Evolutionary conservation across 2,329 filamentous ascomycete genomes (phyloP).

Genomic region (Neophaeococcomyces aloes): DNA sequence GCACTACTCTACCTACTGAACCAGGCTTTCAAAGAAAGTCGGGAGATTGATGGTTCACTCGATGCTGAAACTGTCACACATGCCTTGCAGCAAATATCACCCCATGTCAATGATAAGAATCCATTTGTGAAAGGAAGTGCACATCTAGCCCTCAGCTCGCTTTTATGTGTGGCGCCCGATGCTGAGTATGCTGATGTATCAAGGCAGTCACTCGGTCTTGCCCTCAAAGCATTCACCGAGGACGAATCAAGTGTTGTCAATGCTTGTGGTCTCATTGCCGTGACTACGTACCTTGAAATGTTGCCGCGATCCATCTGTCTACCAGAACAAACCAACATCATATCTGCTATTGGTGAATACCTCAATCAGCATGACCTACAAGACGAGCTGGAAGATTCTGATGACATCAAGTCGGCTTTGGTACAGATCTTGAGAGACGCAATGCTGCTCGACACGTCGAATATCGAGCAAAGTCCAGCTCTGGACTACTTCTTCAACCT

Average conservation of each 20-base stretch:
- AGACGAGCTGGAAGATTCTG: constrained; percentile 68
- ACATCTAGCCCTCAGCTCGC: constrained; percentile 70
- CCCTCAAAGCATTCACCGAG: constrained; percentile 61
- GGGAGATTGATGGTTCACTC: constrained; percentile 65
- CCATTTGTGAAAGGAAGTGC: constrained; percentile 76
- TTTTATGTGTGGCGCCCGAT: constrained; percentile 58
- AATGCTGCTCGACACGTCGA: constrained; percentile 65
- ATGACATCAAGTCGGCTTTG: constrained; percentile 83
- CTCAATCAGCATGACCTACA: constrained; percentile 68
- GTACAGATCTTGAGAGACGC: constrained; percentile 76
- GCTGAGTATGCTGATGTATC: constrained; percentile 37
- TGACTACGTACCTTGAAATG: constrained; percentile 57
- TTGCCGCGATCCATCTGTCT: constrained; percentile 41
- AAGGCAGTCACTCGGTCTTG: constrained; percentile 41
- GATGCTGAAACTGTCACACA: constrained; percentile 57
- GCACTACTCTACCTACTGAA: constrained; percentile 76
- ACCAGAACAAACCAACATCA: constrained; percentile 51
- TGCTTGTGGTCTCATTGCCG: constrained; percentile 77
- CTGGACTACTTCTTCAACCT: constrained; percentile 77
- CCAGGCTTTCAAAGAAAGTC: constrained; percentile 70
- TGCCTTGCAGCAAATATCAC: constrained; percentile 71
- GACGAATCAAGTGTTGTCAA: constrained; percentile 82
- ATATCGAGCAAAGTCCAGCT: constrained; percentile 61
- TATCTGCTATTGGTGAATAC: constrained; percentile 57
- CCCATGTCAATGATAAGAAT: constrained; percentile 59